Conservation (phyloP, 345 rosid species). For the Cardamine resedifolia region DNA sequence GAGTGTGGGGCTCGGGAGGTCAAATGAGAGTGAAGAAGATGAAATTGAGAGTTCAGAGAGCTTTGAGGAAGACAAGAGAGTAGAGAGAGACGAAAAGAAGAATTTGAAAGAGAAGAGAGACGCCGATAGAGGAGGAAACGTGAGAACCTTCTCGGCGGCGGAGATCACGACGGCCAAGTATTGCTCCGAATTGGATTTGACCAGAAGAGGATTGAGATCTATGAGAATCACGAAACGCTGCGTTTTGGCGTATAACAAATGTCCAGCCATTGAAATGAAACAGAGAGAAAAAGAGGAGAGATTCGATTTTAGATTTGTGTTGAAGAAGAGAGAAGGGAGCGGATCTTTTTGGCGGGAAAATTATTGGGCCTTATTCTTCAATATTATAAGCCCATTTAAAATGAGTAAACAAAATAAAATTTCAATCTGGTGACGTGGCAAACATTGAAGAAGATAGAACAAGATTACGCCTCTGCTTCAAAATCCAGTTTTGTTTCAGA, state of each 20-base stretch:
- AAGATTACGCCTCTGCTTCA: slow-evolving; percentile 19
- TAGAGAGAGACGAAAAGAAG: slow-evolving; percentile 86
- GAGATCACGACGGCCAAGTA: slow-evolving; percentile 53
- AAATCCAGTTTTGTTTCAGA: neutral
- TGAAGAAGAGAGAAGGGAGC: neutral
- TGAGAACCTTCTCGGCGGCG: slow-evolving; percentile 54
- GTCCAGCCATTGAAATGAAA: slow-evolving; percentile 42
- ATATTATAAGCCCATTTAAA: slow-evolving; percentile 1
- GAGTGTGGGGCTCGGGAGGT: slow-evolving; percentile 54
- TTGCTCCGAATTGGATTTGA: slow-evolving; percentile 30
- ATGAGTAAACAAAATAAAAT: no score
- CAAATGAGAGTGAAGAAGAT: slow-evolving; percentile 64
- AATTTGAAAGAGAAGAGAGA: slow-evolving; percentile 79
- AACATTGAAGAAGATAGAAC: slow-evolving; percentile 37
- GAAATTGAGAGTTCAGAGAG: slow-evolving; percentile 51
- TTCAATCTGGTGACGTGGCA: slow-evolving; percentile 31
- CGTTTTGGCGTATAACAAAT: slow-evolving; percentile 54
- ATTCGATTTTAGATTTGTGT: slow-evolving; percentile 9
- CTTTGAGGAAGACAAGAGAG: slow-evolving; percentile 87
- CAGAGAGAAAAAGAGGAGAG: neutral
- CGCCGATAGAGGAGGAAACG: slow-evolving; percentile 54
- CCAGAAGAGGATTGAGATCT: slow-evolving; percentile 72
- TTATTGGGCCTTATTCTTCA: slow-evolving; percentile 8
- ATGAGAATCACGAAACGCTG: slow-evolving; percentile 73
- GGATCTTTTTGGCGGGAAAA: slow-evolving; percentile 37